Evolutionary conservation across 306 rosid genomes (phyloP), one percentile per base, ranked within the genome.

Genomic region (Pterocarpus macrocarpus): DNA sequence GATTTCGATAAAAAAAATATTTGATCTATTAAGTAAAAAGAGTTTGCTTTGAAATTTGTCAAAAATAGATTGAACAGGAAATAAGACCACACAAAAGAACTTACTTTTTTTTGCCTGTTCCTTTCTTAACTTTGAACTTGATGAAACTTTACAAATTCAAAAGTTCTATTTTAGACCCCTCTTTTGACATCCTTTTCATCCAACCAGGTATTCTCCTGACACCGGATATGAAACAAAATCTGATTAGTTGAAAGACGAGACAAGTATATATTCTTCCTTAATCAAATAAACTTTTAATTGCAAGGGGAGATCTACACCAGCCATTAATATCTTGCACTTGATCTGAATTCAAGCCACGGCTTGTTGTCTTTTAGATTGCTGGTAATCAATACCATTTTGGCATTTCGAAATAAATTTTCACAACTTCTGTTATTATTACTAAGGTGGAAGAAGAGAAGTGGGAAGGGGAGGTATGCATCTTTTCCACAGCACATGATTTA

Each of bases 401-500:
- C 73, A 66, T 47, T 17, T 59, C 14, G 8, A 69, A 47, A 65
- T 56, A 30, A 15, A 43, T 14, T 36, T 77, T 36, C 62, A 11
- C 57, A 13, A 50, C 15, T 64, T 64, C 2, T 35, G 1, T 6
- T n/a, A 55, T 47, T 8, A 33, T n/a, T 22, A 34, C 70, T 38
- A 49, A 47, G 22, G 41, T 45, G 34, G 45, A 59, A 58, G 61
- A 83, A 9, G 58, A 49, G 22, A 28, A 32, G 17, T 32, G 11
- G 8, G 22, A 15, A 17, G 39, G 50, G 1, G 43, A 11, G 39
- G 70, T 5, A 43, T 33, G n/a, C 28, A 38, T 71, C 43, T 33
- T 41, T 45, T 35, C 49, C 49, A 10, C 38, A 75, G 15, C 76
- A 65, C 66, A 50, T 55, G 38, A 61, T 76, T 76, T 76, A 64